Evolutionary conservation across 2,329 filamentous ascomycete species (phyloP).

Genomic region (Sporothrix humicola): DNA sequence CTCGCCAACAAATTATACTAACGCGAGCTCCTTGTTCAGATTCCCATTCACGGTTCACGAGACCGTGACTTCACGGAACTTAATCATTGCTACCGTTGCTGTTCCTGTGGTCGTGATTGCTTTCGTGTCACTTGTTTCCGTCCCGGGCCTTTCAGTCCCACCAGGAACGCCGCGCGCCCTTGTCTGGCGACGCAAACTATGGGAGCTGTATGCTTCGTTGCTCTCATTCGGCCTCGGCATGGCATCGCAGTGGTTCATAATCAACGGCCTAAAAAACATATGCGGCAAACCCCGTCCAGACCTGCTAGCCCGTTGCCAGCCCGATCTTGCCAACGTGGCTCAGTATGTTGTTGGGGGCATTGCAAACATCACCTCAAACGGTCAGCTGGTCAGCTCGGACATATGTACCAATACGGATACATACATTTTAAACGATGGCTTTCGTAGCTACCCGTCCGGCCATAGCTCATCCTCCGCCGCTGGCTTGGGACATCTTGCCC

Average conservation of each 20-base stretch:
- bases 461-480: conserved; percentile 77
- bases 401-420: conserved; percentile 75
- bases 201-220: conserved; percentile 88
- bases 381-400: conserved; percentile 72
- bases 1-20: background rate
- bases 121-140: conserved; percentile 69
- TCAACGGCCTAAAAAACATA: conserved; percentile 83
- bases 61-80: conserved; percentile 70
- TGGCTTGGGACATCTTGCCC: conserved; percentile 81
- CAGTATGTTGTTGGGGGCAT: conserved; percentile 69
- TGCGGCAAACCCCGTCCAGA: conserved; percentile 78
- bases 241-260: conserved; percentile 76
- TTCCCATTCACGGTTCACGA: conserved; percentile 75
- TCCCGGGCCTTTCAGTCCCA: conserved; percentile 73
- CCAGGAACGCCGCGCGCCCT: conserved; percentile 65
- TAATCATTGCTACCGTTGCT: conserved; percentile 67
- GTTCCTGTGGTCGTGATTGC: conserved; percentile 72
- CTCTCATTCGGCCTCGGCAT: conserved; percentile 78
- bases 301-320: conserved; percentile 71
- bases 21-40: conserved; percentile 45
- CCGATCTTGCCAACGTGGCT: conserved; percentile 69
- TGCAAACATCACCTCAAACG: conserved; percentile 57
- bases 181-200: conserved; percentile 81
- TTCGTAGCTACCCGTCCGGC: conserved; percentile 81
- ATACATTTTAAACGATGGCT: conserved; percentile 74